phyloP scores from a whole-genome alignment of 2,329 filamentous ascomycete genomes.

The Calonectria henricotiae region DNA sequence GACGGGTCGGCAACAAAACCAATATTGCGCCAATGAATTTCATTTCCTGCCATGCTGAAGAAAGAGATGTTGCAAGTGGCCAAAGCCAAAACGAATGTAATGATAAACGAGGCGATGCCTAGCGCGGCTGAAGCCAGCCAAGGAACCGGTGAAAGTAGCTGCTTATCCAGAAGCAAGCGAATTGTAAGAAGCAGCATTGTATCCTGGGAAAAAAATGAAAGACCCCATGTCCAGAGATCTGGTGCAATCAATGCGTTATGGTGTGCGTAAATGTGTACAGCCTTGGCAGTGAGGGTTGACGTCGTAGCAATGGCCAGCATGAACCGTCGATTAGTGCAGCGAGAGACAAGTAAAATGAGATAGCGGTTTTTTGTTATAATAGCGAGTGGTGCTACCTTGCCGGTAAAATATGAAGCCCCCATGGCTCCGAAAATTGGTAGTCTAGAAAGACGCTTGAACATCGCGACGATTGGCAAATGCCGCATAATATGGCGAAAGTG shows the following conservation, averaged over 20 bases:
- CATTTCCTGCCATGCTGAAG: conserved; percentile 55
- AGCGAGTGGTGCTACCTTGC: neutral
- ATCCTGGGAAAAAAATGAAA: conserved; percentile 52
- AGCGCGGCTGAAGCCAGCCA: conserved; percentile 26
- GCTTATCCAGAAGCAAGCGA: conserved; percentile 41
- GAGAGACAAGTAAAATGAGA: neutral
- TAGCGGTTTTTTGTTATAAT: neutral
- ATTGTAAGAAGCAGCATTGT: conserved; percentile 44
- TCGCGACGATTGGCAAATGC: neutral
- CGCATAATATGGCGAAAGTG: neutral
- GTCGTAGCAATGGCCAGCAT: conserved; percentile 46
- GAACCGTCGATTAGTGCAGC: conserved; percentile 41
- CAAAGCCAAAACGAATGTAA: neutral
- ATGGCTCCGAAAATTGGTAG: neutral
- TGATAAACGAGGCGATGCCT: conserved; percentile 17
- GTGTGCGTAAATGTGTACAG: conserved; percentile 48
- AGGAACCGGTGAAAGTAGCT: neutral
- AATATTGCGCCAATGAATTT: conserved; percentile 58
- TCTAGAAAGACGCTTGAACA: neutral
- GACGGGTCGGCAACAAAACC: conserved; percentile 54
- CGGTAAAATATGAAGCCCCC: neutral
- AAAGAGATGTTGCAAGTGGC: conserved; percentile 51
- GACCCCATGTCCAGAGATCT: conserved; percentile 46
- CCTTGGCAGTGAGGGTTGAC: conserved; percentile 46
- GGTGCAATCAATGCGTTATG: conserved; percentile 40